phyloP scores from a whole-genome alignment of 2,329 filamentous ascomycete species.

The Pseudopithomyces chartarum region DNA sequence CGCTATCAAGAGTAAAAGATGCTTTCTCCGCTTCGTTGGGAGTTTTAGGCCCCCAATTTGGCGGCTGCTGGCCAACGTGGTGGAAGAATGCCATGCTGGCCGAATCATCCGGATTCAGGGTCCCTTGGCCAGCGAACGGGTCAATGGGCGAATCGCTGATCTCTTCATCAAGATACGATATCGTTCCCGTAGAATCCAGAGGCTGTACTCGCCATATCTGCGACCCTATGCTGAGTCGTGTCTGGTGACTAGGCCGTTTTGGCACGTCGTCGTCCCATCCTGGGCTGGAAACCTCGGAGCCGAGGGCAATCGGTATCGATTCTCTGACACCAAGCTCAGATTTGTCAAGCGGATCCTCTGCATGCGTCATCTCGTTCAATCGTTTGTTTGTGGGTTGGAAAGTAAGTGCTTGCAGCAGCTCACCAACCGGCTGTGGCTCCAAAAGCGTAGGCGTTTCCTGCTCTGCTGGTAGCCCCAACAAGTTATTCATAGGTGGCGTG shows the following conservation, averaged over 20 bases:
- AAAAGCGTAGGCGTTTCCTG: conserved; percentile 2
- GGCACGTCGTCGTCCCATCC: conserved; percentile 11
- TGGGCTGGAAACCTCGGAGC: conserved; percentile 46
- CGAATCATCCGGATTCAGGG: conserved; percentile 45
- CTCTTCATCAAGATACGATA: conserved; percentile 33
- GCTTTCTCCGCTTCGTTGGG: conserved; percentile 24
- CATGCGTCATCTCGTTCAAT: conserved; percentile 18
- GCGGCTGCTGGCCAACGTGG: conserved; percentile 17
- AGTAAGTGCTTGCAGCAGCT: conserved; percentile 34
- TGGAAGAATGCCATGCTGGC: conserved; percentile 38
- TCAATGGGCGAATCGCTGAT: conserved; percentile 37
- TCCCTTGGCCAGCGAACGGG: conserved; percentile 37
- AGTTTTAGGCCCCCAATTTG: conserved; percentile 31
- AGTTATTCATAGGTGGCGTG: conserved; percentile 15
- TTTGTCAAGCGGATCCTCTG: conserved; percentile 30
- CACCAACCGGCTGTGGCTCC: conserved; percentile 16
- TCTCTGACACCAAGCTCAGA: conserved; percentile 58
- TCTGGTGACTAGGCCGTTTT: conserved; percentile 13
- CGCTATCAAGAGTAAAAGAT: conserved; percentile 44
- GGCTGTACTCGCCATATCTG: conserved; percentile 24
- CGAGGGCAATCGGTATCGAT: conserved; percentile 62
- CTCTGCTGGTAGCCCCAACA: conserved; percentile 11
- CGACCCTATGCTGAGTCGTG: conserved; percentile 19
- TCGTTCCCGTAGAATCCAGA: conserved; percentile 24
- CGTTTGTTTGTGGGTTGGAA: conserved; percentile 27